Evolutionary conservation across 2,329 filamentous ascomycete genomes (phyloP).

Genomic region (Grosmannia serpens): DNA sequence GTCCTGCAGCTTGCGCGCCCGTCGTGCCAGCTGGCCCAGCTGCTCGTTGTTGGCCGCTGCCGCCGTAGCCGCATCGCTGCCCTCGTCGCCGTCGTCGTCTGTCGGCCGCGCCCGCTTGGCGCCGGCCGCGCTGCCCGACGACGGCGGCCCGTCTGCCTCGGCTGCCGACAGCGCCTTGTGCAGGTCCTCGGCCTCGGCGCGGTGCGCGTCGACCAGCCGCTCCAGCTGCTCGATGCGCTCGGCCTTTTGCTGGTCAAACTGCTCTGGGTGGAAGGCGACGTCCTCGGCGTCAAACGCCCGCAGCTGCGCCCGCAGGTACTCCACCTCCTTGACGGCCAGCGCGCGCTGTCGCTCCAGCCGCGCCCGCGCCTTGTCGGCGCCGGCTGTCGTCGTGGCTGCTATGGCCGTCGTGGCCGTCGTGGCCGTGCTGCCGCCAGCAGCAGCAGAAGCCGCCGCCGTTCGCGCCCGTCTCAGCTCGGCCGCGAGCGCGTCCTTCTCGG

Average conservation of each 20-base stretch:
- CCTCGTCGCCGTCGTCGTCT: constrained; percentile 39
- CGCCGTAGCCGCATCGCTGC: constrained; percentile 35
- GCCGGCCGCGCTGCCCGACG: constrained; percentile 24
- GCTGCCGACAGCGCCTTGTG: constrained; percentile 61
- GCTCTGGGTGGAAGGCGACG: constrained; percentile 69
- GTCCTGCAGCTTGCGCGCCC: constrained; percentile 76
- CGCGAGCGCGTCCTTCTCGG: constrained; percentile 52
- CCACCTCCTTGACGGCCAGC: constrained; percentile 82
- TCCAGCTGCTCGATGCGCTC: constrained; percentile 73
- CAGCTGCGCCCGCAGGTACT: constrained; percentile 85
- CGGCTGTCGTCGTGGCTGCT: not conserved
- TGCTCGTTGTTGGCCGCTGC: constrained; percentile 47
- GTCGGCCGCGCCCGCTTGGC: constrained; percentile 55
- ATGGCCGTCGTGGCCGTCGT: not conserved
- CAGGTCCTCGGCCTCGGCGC: constrained; percentile 62
- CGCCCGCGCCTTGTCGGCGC: constrained; percentile 52
- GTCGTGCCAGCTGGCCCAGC: constrained; percentile 72
- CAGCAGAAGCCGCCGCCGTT: constrained; percentile 23
- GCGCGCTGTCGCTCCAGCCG: constrained; percentile 77
- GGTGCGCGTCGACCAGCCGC: constrained; percentile 76
- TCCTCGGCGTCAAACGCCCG: constrained; percentile 85
- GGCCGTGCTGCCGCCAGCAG: not conserved
- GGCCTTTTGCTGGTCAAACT: constrained; percentile 62
- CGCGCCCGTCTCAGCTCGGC: constrained; percentile 63
- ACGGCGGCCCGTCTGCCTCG: constrained; percentile 28